phyloP scores from a whole-genome alignment of 1,284 basidiomycete species.

The Tetrapyrgos nigripes region DNA sequence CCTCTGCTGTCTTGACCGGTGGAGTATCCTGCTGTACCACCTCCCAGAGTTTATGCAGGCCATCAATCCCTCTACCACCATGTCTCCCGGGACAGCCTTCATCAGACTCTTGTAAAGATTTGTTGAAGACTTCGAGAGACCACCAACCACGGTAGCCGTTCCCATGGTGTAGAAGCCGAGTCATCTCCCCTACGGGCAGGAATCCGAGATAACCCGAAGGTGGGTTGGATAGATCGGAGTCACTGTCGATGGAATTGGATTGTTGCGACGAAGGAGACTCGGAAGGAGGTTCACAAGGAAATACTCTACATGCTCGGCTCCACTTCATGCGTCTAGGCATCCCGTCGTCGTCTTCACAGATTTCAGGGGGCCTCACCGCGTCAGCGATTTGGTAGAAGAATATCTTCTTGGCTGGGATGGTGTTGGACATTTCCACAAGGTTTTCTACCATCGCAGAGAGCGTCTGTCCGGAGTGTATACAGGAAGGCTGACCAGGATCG shows the following conservation, averaged over 20 bases:
- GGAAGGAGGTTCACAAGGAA: slow-evolving; percentile 25
- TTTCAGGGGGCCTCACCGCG: slow-evolving; percentile 22
- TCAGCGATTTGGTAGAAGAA: slow-evolving; percentile 34
- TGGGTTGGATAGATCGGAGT: slow-evolving; percentile 8
- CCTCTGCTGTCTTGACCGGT: too few relatives aligned
- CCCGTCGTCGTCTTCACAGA: slow-evolving; percentile 18
- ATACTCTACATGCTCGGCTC: slow-evolving; percentile 29
- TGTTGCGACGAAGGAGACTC: background rate
- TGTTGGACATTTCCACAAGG: slow-evolving; percentile 23
- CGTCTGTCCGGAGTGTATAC: slow-evolving; percentile 18
- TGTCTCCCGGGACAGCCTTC: slow-evolving; percentile 27
- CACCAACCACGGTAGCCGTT: slow-evolving; percentile 31
- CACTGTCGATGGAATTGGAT: slow-evolving; percentile 10
- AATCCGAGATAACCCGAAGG: slow-evolving; percentile 20
- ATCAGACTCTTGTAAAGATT: slow-evolving; percentile 25
- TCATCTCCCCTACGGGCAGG: slow-evolving; percentile 30
- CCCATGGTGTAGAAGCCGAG: slow-evolving; percentile 22
- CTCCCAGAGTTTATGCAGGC: slow-evolving; percentile 22
- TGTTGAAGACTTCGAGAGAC: slow-evolving; percentile 33
- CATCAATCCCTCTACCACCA: slow-evolving; percentile 24
- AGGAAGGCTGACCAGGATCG: slow-evolving; percentile 25
- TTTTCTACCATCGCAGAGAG: slow-evolving; percentile 23
- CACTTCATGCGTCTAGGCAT: slow-evolving; percentile 29
- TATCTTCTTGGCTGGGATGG: slow-evolving; percentile 28
- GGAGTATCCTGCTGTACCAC: background rate